Evolutionary conservation across 1,139 yeast species (phyloP), one percentile per base, ranked within the genome.

Genomic region (Taiozyma sp.): DNA sequence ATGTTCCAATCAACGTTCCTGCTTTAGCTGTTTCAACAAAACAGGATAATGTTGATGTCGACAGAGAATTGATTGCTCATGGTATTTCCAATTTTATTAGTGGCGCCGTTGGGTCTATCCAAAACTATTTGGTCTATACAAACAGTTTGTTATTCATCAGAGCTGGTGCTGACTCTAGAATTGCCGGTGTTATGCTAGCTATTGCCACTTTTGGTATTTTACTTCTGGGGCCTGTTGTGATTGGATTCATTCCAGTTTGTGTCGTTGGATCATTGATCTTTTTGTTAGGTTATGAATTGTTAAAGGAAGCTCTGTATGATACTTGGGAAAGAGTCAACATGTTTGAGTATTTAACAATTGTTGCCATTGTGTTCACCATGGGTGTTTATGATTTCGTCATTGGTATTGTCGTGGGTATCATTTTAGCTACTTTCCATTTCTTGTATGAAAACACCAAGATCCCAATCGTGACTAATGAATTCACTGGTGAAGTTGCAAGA

Each of bases 1-100:
- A 93, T 65, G 99, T 93, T 13, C 99, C 99, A 6, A 93, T 93
- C 57, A 93, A 93, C 65, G 97, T 93, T 8, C 99, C 99, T 3
- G 98, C 99, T 0, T 74, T 93, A 51, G 97, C 98, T 0, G 95
- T 93, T 19, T 87, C 96, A 3, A 79, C 89, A 5, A 90, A 91
- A 6, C 87, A 88, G 78, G 93, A 87, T 65, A 70, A 75, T 48
- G 81, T 87, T 57, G 96, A 92, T 64, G 96, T 93, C 30, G 96
- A 93, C 68, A 78, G 93, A 52, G 99, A 93, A 69, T 77, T 93
- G 54, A 86, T 92, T 43, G 97, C 98, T 1, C 99, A 93, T 69
- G 99, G 99, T 4, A 79, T 86, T 55, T 89, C 97, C n/a, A 93
- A 93, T 65, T 83, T 87, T 8, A 62, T 93, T 13, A 87, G 96